Percentiles rank a stretch among this genome's conserved stretches.
phyloP scores from a whole-genome alignment of 2,329 filamentous ascomycete genomes.

The Trichocomaceae sp. region DNA sequence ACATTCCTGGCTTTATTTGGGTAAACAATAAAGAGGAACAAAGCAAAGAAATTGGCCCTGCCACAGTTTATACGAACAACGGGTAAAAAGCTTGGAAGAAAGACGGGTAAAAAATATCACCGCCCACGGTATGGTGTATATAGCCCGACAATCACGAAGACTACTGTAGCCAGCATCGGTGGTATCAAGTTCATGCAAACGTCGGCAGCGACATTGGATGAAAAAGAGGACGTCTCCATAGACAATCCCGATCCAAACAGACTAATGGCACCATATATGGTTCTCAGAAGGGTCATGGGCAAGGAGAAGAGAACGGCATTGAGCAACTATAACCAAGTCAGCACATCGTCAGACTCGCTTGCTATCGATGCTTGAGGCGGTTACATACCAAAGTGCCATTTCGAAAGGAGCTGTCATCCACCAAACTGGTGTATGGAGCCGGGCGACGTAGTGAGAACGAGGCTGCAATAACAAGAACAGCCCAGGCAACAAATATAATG shows the following conservation, averaged over 20 bases:
- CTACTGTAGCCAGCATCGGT: slow-evolving; percentile 2
- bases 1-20: no score
- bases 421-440: not conserved
- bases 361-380: not conserved
- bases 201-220: slow-evolving; percentile 7
- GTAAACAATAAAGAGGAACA: no score
- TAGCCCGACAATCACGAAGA: slow-evolving; percentile 3
- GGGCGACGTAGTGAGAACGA: slow-evolving; percentile 3
- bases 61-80: not conserved
- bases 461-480: not conserved
- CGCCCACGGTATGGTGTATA: not conserved
- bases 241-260: not conserved
- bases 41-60: not conserved
- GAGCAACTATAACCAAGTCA: slow-evolving; percentile 6
- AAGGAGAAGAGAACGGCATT: slow-evolving; percentile 11
- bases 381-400: slow-evolving; percentile 8
- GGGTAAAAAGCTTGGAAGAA: not conserved
- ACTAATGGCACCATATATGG: slow-evolving; percentile 9
- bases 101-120: not conserved
- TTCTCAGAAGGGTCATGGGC: slow-evolving; percentile 6
- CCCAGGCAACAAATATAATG: slow-evolving; percentile 6
- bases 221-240: slow-evolving; percentile 3
- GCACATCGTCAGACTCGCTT: not conserved
- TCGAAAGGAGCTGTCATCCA: not conserved
- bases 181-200: slow-evolving; percentile 11